These are phyloP conservation scores for Madurella fahalii DNA, from an alignment of 2,329 filamentous ascomycete genomes.

Conservation along the genomic window DNA sequence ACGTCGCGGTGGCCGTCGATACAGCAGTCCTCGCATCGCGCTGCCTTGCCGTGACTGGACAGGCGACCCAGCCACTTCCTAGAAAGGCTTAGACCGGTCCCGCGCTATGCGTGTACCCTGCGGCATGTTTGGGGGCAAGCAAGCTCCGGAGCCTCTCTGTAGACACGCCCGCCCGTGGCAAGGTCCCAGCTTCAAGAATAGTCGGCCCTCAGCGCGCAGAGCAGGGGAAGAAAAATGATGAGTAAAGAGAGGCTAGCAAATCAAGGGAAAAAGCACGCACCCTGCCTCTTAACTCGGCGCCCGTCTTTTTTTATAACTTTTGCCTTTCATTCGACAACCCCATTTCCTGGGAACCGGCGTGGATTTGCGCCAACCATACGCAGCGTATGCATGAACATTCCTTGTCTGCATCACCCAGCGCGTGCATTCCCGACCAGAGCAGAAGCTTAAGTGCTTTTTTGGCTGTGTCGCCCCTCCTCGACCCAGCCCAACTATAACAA, in stretches of 20 bases:
- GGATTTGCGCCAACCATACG: conserved; percentile 49
- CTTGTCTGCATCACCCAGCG: conserved; percentile 39
- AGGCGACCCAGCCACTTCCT: conserved; percentile 7
- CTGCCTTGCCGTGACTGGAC: conserved; percentile 3
- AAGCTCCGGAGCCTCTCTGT: background rate
- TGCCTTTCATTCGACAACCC: conserved; percentile 28
- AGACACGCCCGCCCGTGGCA: conserved; percentile 15
- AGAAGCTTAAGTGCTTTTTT: conserved; percentile 30
- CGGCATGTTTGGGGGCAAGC: conserved; percentile 4
- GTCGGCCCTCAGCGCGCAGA: background rate
- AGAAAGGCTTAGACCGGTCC: conserved; percentile 14
- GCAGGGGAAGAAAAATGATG: conserved; percentile 7
- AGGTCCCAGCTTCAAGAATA: background rate
- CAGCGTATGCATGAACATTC: conserved; percentile 49
- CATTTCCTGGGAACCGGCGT: conserved; percentile 15
- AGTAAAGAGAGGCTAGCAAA: conserved; percentile 17
- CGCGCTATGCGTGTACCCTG: conserved; percentile 11
- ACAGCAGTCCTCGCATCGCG: background rate
- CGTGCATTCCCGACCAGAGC: conserved; percentile 34
- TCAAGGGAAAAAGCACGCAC: conserved; percentile 14
- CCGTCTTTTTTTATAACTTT: conserved; percentile 20
- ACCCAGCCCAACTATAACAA: conserved; percentile 55
- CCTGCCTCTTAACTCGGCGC: background rate
- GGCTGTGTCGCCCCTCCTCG: conserved; percentile 29
- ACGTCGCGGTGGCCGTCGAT: conserved; percentile 5